These are phyloP conservation scores for Tetracladium setigerum DNA, from an alignment of 495 filamentous ascomycete species.

Conservation along the genomic window DNA sequence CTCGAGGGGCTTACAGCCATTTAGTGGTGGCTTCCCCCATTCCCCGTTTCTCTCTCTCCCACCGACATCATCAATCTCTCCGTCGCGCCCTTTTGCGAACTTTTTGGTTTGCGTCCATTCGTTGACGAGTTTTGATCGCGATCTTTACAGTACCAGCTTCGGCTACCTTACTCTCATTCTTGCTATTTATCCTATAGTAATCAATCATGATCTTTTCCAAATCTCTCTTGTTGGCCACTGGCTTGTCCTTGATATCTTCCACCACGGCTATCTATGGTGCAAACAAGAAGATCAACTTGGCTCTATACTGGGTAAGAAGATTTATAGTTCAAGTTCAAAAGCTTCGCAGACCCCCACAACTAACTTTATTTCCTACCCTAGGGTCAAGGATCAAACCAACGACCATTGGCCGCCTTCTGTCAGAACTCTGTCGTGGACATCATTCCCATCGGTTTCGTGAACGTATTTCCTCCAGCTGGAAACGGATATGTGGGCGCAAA, in stretches of 20 bases:
- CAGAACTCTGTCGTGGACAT: conserved; percentile 53
- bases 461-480: conserved; percentile 50
- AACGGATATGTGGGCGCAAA: conserved; percentile 51
- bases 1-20: conserved; percentile 1
- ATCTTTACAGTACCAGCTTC: conserved; percentile 23
- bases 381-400: conserved; percentile 40
- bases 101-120: conserved; percentile 26
- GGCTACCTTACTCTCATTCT: conserved; percentile 20
- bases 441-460: conserved; percentile 59
- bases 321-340: background rate
- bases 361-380: no score
- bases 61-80: conserved; percentile 11
- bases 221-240: conserved; percentile 12
- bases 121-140: conserved; percentile 22
- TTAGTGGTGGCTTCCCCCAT: conserved; percentile 11
- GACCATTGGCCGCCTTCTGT: conserved; percentile 48
- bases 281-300: conserved; percentile 34
- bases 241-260: conserved; percentile 13
- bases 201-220: conserved; percentile 20
- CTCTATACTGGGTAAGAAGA: conserved; percentile 44
- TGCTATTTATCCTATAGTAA: background rate
- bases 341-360: no score
- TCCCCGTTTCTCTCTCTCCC: conserved; percentile 7
- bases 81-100: conserved; percentile 6
- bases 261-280: conserved; percentile 12